Evolutionary conservation across 2,329 filamentous ascomycete genomes (phyloP), one percentile per base, ranked within the genome.

Genomic region (Colletotrichum graminicola): DNA sequence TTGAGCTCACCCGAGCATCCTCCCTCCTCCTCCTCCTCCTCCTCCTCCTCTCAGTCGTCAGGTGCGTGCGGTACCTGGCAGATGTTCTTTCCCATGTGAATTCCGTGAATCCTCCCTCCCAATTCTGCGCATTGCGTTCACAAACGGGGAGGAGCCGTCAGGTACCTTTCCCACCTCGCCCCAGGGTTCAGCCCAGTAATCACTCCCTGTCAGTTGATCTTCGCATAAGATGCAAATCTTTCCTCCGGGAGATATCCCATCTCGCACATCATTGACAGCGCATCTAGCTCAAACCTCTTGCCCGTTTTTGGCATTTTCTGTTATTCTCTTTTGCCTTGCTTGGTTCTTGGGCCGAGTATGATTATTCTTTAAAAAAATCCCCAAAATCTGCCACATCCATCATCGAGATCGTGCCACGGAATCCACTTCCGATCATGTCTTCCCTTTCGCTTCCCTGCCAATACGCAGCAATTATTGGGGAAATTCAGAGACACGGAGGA

Each of bases 141-240:
- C 69, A 61, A 60, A 63, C 54, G 47, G 14, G 36, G 54, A 72
- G 52, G 52, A 49, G 65, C 29, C 36, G 36, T 47, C 60, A 32
- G 34, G 61, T 63, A 5, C 21, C 49, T 41, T 36, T 45, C 45
- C 18, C 59, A 23, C 45, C 45, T 72, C 39, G 5, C n/a, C 32
- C 69, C 69, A 59, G 69, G 69, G 69, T 69, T 68, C 69, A 72
- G 69, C 69, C 69, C 39, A 69, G 69, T 69, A 54, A 47, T 51
- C 23, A 16, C 26, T 52, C 65, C 69, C 69, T 72, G 69, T 72
- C 60, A 69, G 69, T 56, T 60, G 69, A 72, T 72, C 69, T 72
- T 60, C 64, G 69, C 69, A 72, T 72, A 64, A 72, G 69, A 60
- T 71, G 60, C 69, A 72, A 72, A 72, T 72, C 69, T 72, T 60